These are phyloP conservation scores for Mycena rebaudengoi DNA, from an alignment of 768 basidiomycete species.

Conservation along the genomic window DNA sequence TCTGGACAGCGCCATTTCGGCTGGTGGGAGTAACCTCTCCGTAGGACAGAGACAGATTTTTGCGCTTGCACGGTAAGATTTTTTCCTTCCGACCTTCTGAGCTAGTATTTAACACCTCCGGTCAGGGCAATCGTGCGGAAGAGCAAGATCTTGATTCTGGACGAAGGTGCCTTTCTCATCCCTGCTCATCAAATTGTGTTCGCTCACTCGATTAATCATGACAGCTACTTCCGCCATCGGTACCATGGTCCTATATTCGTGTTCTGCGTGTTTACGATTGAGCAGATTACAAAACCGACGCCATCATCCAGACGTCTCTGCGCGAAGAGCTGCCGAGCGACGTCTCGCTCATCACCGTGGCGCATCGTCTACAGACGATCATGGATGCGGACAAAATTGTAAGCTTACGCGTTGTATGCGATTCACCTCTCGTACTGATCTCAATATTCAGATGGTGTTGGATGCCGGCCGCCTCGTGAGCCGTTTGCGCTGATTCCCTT, in stretches of 20 bases:
- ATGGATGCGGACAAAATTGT: conserved; percentile 20
- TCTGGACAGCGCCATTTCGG: conserved; percentile 13
- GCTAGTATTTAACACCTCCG: not conserved
- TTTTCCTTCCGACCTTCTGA: not conserved
- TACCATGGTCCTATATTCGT: too few relatives aligned
- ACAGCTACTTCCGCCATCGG: conserved; percentile 24
- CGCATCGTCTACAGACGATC: conserved; percentile 19
- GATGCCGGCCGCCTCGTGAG: conserved; percentile 20
- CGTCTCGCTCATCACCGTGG: conserved; percentile 13
- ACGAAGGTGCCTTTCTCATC: conserved; percentile 12
- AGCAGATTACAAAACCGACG: conserved; percentile 44
- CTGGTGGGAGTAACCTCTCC: conserved; percentile 36
- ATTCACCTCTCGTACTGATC: not conserved
- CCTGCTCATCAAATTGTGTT: not conserved
- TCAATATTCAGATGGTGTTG: conserved; percentile 14
- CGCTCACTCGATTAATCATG: not conserved
- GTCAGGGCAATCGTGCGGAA: conserved; percentile 19
- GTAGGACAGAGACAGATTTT: conserved; percentile 58
- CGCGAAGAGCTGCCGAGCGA: conserved; percentile 7
- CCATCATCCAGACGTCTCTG: conserved; percentile 51
- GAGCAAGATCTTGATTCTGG: conserved; percentile 31
- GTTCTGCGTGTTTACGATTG: not conserved
- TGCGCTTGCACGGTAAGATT: conserved; percentile 47
- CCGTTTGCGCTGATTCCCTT: too few relatives aligned
- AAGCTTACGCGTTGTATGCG: not conserved